Evolutionary conservation across 805 yeast genomes (phyloP).

Genomic region (Saccharomycopsis babjevae): DNA sequence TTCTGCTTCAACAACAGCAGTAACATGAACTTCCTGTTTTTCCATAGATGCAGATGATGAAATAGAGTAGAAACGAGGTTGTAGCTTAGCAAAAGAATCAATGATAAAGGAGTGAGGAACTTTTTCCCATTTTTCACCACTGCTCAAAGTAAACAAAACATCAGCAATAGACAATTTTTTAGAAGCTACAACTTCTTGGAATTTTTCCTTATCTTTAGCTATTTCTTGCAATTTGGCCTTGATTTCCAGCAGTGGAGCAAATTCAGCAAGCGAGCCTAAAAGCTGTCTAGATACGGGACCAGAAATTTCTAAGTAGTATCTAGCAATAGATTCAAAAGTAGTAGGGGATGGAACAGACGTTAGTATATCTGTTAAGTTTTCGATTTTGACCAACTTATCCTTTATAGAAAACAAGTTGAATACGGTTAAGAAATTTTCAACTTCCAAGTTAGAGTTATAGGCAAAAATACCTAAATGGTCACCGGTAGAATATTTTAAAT

Average conservation of each 20-base stretch:
- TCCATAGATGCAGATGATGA: conserved; percentile 80
- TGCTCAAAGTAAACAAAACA: conserved; percentile 50
- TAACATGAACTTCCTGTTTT: conserved; percentile 65
- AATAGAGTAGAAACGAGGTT: conserved; percentile 93
- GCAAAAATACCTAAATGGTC: conserved; percentile 96
- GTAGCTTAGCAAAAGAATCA: conserved; percentile 72
- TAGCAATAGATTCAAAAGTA: conserved; percentile 76
- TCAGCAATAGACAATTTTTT: conserved; percentile 68
- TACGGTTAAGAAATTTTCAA: conserved; percentile 52
- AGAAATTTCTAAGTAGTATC: conserved; percentile 81
- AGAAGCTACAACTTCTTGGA: conserved; percentile 53
- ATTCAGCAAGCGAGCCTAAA: conserved; percentile 59
- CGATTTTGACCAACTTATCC: conserved; percentile 50
- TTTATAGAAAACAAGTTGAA: conserved; percentile 48
- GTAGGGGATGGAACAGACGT: conserved; percentile 68
- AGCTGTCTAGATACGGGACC: conserved; percentile 92
- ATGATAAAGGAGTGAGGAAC: conserved; percentile 80
- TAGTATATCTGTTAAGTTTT: conserved; percentile 52
- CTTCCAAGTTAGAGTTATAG: conserved; percentile 70
- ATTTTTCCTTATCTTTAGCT: conserved; percentile 57
- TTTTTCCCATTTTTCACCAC: conserved; percentile 55
- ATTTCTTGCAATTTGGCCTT: conserved; percentile 41
- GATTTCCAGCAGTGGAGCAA: conserved; percentile 61
- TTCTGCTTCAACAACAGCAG: conserved; percentile 83
- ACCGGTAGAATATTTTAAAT: conserved; percentile 83